These are phyloP conservation scores for Ettlia oleoabundans DNA, from an alignment of 139 green algal species.

Conservation along the genomic window DNA sequence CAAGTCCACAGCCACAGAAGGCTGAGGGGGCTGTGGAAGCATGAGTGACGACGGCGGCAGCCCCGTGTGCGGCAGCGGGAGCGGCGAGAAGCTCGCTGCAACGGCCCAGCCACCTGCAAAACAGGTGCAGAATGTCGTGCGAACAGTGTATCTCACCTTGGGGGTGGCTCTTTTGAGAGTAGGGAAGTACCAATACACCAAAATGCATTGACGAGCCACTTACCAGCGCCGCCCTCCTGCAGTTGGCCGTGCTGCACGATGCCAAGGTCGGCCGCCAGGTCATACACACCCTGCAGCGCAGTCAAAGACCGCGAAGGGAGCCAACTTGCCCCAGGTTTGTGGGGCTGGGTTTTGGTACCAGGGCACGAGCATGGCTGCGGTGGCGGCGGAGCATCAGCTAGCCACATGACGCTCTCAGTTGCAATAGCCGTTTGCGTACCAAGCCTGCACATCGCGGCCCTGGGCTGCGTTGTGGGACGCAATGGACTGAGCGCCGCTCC, in stretches of 20 bases:
- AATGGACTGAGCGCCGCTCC: neutral
- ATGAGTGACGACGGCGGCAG: too few relatives aligned
- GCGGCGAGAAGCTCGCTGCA: neutral
- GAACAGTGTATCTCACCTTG: neutral
- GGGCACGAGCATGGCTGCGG: neutral
- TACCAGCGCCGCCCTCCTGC: neutral
- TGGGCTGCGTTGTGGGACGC: neutral
- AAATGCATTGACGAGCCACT: neutral
- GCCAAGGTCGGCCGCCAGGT: constrained; percentile 35
- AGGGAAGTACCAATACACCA: neutral
- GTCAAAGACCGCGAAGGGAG: neutral
- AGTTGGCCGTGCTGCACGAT: constrained; percentile 38
- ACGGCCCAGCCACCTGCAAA: neutral
- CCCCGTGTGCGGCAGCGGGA: neutral
- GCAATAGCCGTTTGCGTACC: too few relatives aligned
- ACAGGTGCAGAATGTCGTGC: too few relatives aligned
- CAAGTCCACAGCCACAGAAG: neutral
- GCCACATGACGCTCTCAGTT: too few relatives aligned
- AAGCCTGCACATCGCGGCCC: too few relatives aligned
- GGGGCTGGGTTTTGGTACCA: neutral
- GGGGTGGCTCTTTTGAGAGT: neutral
- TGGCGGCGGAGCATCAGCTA: too few relatives aligned
- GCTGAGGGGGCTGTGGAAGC: neutral
- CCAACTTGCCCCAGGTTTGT: too few relatives aligned
- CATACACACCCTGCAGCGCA: constrained; percentile 51